phyloP scores from a whole-genome alignment of 1,284 basidiomycete genomes.

The Takashimella tepidaria region DNA sequence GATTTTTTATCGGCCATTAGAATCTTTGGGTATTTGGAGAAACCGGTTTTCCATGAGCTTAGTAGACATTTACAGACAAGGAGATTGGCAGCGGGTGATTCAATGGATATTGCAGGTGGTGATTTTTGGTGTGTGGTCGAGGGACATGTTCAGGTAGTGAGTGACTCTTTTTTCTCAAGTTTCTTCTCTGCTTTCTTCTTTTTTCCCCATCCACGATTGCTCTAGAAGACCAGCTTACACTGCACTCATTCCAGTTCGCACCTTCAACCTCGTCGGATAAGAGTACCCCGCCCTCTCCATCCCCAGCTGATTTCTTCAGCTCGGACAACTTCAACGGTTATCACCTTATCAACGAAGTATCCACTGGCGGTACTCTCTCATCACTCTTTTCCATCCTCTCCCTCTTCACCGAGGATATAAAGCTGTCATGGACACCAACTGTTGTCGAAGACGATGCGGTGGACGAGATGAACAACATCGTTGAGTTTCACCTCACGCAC shows the following conservation, averaged over 20 bases:
- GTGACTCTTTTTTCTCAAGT: conserved; percentile 9
- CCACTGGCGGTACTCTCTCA: conserved; percentile 88
- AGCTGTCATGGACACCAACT: conserved; percentile 66
- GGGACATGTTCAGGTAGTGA: conserved; percentile 56
- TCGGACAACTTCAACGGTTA: conserved; percentile 69
- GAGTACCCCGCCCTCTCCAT: conserved; percentile 11
- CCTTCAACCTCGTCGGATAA: conserved; percentile 41
- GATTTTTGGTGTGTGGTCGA: conserved; percentile 96
- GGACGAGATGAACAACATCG: not conserved
- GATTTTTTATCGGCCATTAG: conserved; percentile 90
- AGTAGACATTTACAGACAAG: conserved; percentile 88
- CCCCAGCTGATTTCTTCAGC: conserved; percentile 24
- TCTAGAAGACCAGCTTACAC: not conserved
- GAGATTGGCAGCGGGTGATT: conserved; percentile 79
- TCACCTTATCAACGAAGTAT: conserved; percentile 88
- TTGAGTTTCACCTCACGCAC: not conserved
- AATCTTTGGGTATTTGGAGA: conserved; percentile 92
- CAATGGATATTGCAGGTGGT: conserved; percentile 75
- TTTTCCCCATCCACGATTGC: not conserved
- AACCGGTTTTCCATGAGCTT: conserved; percentile 92
- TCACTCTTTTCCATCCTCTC: conserved; percentile 93
- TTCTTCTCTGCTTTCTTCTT: not conserved
- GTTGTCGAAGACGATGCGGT: not conserved
- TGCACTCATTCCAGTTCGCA: conserved; percentile 60
- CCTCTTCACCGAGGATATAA: conserved; percentile 94